A percentile compares a stretch with the other conserved stretches of the same genome.
These are phyloP conservation scores for Brettanomyces nanus DNA, from an alignment of 805 yeast species.

Conservation along the genomic window DNA sequence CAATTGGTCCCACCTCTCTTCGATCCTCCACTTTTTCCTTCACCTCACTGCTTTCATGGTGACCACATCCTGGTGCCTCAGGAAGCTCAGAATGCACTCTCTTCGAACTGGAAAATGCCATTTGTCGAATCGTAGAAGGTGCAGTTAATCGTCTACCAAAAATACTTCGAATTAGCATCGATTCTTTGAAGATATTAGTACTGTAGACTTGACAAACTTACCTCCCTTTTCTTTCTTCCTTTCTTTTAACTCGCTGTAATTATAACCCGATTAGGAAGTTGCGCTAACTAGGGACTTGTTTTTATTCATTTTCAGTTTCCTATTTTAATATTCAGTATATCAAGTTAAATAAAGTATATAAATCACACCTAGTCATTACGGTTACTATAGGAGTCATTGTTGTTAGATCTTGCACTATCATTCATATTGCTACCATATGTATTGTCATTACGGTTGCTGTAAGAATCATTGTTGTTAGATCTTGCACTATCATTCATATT, in stretches of 20 bases:
- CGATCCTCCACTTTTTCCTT: not conserved
- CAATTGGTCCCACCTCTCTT: constrained; percentile 33
- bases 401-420: constrained; percentile 10
- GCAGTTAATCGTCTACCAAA: not conserved
- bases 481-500: constrained; percentile 16
- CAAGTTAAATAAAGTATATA: too few species aligned
- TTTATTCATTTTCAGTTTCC: too few species aligned
- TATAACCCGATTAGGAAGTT: too few species aligned
- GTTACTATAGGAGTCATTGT: constrained; percentile 17
- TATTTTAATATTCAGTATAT: too few species aligned
- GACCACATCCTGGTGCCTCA: not conserved
- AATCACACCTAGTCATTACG: constrained; percentile 9
- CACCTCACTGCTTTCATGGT: not conserved
- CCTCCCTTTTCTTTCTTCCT: too few species aligned
- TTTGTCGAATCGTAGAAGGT: not conserved
- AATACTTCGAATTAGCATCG: too few species aligned
- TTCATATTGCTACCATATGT: constrained; percentile 12
- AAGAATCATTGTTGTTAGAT: constrained; percentile 13
- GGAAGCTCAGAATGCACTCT: not conserved
- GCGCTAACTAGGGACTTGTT: too few species aligned
- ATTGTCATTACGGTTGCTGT: constrained; percentile 17
- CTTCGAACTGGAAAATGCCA: not conserved
- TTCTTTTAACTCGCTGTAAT: too few species aligned
- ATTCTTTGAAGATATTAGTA: too few species aligned
- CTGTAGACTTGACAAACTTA: too few species aligned